Percentiles rank a stretch among this genome's conserved stretches.
Evolutionary conservation across 345 rosid genomes (phyloP).

Genomic region (Pistacia integerrima): DNA sequence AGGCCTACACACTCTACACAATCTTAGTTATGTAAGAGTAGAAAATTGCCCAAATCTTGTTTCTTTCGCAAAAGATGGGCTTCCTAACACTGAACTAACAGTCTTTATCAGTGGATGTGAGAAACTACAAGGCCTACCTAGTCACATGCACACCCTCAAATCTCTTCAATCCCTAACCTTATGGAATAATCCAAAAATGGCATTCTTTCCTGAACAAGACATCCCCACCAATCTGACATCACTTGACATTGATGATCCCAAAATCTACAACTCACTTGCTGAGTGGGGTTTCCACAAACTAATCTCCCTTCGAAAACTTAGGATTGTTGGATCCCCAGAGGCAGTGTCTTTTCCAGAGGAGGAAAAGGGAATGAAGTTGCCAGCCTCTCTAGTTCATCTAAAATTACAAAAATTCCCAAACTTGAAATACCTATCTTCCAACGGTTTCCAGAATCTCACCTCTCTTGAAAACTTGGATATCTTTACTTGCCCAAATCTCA

Average conservation of each 20-base stretch:
- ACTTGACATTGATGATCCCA: constrained; percentile 16
- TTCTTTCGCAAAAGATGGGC: too few species aligned
- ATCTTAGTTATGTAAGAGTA: too few species aligned
- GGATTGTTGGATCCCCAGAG: constrained; percentile 9
- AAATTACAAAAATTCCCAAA: too few species aligned
- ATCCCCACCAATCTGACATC: constrained; percentile 19
- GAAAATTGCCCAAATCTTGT: too few species aligned
- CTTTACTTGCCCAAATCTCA: not conserved
- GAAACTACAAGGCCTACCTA: not conserved
- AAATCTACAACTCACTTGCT: not conserved
- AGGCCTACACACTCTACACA: not conserved
- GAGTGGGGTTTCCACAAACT: constrained; percentile 23
- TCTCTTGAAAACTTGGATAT: not conserved
- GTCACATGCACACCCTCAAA: not conserved
- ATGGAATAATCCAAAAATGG: constrained; percentile 13
- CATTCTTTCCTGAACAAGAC: constrained; percentile 20
- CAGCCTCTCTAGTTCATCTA: not conserved
- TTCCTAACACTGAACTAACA: too few species aligned
- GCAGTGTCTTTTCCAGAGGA: constrained; percentile 16
- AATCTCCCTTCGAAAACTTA: constrained; percentile 15
- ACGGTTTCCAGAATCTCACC: not conserved
- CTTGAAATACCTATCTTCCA: not conserved
- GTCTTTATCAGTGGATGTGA: too few species aligned
- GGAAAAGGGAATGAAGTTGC: not conserved
- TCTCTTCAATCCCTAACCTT: constrained; percentile 19